A percentile compares a stretch with the other conserved stretches of the same genome.
Evolutionary conservation across 352 stramenopile species (phyloP).

Genomic region (Globisporangium orthogonon): DNA sequence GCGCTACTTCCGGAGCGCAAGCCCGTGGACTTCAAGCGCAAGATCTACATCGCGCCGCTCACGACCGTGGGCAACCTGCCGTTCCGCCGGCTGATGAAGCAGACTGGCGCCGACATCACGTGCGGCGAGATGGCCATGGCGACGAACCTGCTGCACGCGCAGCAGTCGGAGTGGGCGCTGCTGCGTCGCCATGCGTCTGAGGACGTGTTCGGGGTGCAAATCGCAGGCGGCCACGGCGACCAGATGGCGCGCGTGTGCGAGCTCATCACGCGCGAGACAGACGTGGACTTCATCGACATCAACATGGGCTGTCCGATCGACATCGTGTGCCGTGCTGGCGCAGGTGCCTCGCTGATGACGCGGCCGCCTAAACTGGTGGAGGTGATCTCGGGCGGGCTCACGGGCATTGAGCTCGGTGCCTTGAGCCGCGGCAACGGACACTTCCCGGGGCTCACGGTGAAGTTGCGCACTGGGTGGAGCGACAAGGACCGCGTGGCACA

Average conservation of each 20-base stretch:
- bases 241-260: constrained; percentile 92
- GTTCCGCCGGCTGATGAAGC: constrained; percentile 96
- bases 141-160: constrained; percentile 93
- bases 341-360: constrained; percentile 94
- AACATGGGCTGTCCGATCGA: constrained; percentile 99
- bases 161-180: constrained; percentile 96
- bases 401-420: constrained; percentile 69
- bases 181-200: constrained; percentile 95
- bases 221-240: constrained; percentile 91
- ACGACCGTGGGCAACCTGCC: constrained; percentile 99
- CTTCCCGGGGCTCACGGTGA: constrained; percentile 91
- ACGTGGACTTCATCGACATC: constrained; percentile 98
- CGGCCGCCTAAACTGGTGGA: constrained; percentile 85
- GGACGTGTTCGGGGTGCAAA: constrained; percentile 98
- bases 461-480: constrained; percentile 97
- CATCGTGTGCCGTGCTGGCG: constrained; percentile 82
- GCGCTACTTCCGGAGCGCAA: constrained; percentile 73
- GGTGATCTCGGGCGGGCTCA: constrained; percentile 87
- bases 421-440: constrained; percentile 15
- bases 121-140: constrained; percentile 98
- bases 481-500: constrained; percentile 94
- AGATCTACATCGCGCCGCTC: constrained; percentile 98
- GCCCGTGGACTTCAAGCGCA: constrained; percentile 95
- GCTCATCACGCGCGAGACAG: constrained; percentile 89
- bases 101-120: constrained; percentile 98